These are phyloP conservation scores for Cordyceps cateniannulata DNA, from an alignment of 2,329 filamentous ascomycete species.

Conservation along the genomic window DNA sequence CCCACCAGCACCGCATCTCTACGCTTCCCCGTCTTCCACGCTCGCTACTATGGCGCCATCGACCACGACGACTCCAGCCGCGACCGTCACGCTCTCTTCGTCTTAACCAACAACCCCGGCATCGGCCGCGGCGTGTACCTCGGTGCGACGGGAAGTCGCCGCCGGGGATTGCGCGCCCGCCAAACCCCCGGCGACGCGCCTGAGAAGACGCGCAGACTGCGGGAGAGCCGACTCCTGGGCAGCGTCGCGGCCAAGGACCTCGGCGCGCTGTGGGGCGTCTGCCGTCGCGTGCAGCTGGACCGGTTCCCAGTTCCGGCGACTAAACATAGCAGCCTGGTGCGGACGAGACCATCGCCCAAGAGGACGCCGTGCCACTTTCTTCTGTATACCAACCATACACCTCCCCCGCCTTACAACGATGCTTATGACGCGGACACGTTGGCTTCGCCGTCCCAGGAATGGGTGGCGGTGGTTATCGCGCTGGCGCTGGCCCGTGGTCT, in stretches of 20 bases:
- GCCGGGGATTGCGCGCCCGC: not conserved
- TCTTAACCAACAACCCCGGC: too few species aligned
- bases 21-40: not conserved
- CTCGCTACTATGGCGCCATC: not conserved
- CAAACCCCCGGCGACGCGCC: not conserved
- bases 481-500: not conserved
- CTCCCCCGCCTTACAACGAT: not conserved
- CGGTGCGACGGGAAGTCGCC: conserved; percentile 4
- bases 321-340: not conserved
- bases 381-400: not conserved
- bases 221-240: conserved; percentile 16
- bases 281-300: not conserved
- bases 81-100: conserved; percentile 5
- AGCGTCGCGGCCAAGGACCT: conserved; percentile 17
- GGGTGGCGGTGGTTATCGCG: conserved; percentile 1
- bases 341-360: not conserved
- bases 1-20: not conserved
- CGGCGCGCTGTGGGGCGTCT: conserved; percentile 15
- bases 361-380: not conserved
- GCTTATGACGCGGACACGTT: not conserved
- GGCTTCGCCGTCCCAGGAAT: conserved; percentile 1
- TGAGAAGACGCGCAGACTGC: conserved; percentile 1
- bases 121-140: not conserved
- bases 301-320: not conserved
- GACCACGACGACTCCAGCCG: not conserved